Conservation (phyloP, 164 flowering plant species). For the Santalum album region DNA sequence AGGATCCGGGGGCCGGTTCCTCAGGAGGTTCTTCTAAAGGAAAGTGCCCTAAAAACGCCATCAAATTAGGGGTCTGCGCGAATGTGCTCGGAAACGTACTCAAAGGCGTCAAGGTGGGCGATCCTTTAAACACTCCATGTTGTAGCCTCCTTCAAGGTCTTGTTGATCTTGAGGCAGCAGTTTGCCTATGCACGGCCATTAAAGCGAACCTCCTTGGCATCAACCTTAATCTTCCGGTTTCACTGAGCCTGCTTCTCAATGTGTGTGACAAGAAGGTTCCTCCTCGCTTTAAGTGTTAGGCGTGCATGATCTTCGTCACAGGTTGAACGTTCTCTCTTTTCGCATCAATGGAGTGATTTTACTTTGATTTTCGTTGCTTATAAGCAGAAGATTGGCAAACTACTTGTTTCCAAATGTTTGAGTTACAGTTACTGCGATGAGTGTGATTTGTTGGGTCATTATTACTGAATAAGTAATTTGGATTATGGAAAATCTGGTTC, state of each 20-base stretch:
- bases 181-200: constrained; percentile 67
- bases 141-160: constrained; percentile 58
- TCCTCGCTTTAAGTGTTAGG: constrained; percentile 35
- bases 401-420: too few relatives aligned
- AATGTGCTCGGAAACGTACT: constrained; percentile 32
- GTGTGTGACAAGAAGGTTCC: constrained; percentile 44
- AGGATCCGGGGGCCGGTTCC: constrained; percentile 16
- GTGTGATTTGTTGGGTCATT: too few relatives aligned
- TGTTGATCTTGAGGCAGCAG: constrained; percentile 55
- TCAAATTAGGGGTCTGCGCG: constrained; percentile 50
- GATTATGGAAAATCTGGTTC: too few relatives aligned
- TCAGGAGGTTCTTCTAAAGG: background rate
- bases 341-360: too few relatives aligned
- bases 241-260: constrained; percentile 58
- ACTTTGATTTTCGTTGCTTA: too few relatives aligned
- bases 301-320: too few relatives aligned
- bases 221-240: constrained; percentile 46
- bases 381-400: too few relatives aligned
- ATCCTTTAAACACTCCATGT: constrained; percentile 42
- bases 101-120: constrained; percentile 29
- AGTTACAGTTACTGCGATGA: too few relatives aligned
- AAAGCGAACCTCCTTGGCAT: constrained; percentile 50
- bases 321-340: too few relatives aligned
- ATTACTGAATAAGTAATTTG: too few relatives aligned
- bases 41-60: constrained; percentile 41